phyloP scores from a whole-genome alignment of 139 green algal species.

The Asterochloris erici region DNA sequence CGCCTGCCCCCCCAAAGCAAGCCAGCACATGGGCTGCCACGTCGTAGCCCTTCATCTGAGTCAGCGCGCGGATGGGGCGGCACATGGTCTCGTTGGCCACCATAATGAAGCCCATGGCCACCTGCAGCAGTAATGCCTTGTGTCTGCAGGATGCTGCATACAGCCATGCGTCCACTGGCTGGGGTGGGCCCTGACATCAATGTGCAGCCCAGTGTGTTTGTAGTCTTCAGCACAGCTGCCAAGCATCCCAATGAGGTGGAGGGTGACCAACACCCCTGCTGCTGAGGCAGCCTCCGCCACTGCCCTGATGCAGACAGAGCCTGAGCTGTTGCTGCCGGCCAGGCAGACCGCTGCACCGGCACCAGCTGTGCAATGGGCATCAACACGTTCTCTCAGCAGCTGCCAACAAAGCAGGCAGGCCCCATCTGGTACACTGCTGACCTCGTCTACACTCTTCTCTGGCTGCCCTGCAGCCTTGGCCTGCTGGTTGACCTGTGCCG shows the following conservation, averaged over 20 bases:
- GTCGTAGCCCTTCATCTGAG: conserved; percentile 92
- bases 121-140: conserved; percentile 1
- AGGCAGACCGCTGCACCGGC: too few relatives aligned
- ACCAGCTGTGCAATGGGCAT: too few relatives aligned
- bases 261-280: too few relatives aligned
- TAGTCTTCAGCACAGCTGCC: too few relatives aligned
- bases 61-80: conserved; percentile 88
- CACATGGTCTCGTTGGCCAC: conserved; percentile 99
- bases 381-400: too few relatives aligned
- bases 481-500: conserved; percentile 54
- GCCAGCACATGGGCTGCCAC: conserved; percentile 82
- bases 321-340: too few relatives aligned
- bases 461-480: conserved; percentile 32
- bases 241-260: too few relatives aligned
- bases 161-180: neutral
- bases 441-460: conserved; percentile 68
- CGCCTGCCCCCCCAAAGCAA: conserved; percentile 95
- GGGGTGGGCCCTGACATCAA: too few relatives aligned
- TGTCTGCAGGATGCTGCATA: neutral
- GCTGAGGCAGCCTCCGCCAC: too few relatives aligned
- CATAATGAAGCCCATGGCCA: conserved; percentile 85
- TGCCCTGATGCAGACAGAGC: too few relatives aligned
- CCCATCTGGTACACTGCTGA: neutral
- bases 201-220: too few relatives aligned
- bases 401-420: too few relatives aligned